Percentiles rank a stretch among this genome's conserved stretches.
Conservation (phyloP, 2,329 filamentous ascomycete genomes). For the Ceratocystis alfenasii region DNA sequence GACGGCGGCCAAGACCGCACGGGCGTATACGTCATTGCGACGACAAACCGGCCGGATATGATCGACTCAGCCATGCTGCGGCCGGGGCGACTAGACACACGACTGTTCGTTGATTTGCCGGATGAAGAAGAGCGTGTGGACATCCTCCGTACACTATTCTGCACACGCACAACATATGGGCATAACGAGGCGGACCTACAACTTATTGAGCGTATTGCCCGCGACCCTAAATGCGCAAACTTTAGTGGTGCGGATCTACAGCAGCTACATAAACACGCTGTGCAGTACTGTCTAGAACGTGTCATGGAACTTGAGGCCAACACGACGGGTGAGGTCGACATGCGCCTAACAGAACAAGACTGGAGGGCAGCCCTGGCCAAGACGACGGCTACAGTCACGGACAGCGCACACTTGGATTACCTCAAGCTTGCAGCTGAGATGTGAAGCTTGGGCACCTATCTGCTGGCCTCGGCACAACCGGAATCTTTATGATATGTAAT, state of each 20-base stretch:
- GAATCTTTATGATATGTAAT: neutral
- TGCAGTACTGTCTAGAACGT: slow-evolving; percentile 37
- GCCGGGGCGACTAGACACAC: slow-evolving; percentile 74
- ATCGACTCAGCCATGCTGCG: slow-evolving; percentile 93
- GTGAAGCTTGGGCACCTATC: slow-evolving; percentile 8
- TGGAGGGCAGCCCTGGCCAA: slow-evolving; percentile 42
- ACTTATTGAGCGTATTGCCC: slow-evolving; percentile 51
- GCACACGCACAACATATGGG: slow-evolving; percentile 35
- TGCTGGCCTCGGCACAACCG: slow-evolving; percentile 25
- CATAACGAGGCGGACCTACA: slow-evolving; percentile 38
- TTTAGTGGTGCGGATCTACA: slow-evolving; percentile 62
- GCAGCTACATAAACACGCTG: slow-evolving; percentile 38
- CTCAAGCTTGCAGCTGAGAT: slow-evolving; percentile 18
- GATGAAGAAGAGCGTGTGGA: slow-evolving; percentile 67
- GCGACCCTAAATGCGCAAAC: slow-evolving; percentile 53
- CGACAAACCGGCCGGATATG: slow-evolving; percentile 90
- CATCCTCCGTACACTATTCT: slow-evolving; percentile 61
- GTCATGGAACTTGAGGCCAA: slow-evolving; percentile 28
- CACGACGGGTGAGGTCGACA: slow-evolving; percentile 26
- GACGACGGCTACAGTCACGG: slow-evolving; percentile 40
- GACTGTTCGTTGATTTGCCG: slow-evolving; percentile 82
- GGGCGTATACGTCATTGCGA: slow-evolving; percentile 88
- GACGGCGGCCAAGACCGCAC: slow-evolving; percentile 70
- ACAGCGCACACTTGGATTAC: slow-evolving; percentile 28
- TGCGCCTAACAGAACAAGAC: slow-evolving; percentile 33